phyloP scores from a whole-genome alignment of 2,329 filamentous ascomycete genomes.

The Pseudogymnoascus sp. region DNA sequence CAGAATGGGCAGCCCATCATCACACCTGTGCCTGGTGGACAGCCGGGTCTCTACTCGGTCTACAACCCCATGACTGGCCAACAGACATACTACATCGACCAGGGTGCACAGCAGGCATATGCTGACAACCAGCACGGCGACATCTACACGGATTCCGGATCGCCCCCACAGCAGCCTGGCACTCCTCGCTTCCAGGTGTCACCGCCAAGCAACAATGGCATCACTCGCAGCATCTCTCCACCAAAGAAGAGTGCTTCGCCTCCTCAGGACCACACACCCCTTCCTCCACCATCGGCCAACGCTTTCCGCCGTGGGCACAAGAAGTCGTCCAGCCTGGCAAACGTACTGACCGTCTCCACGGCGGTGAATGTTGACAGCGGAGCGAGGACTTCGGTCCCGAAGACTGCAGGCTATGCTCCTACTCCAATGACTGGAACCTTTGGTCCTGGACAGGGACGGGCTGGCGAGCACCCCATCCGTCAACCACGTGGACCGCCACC shows the following conservation, averaged over 20 bases:
- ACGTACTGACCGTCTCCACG: slow-evolving; percentile 32
- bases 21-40: slow-evolving; percentile 46
- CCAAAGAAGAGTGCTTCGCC: slow-evolving; percentile 63
- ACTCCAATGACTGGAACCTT: slow-evolving; percentile 81
- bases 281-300: slow-evolving; percentile 82
- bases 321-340: slow-evolving; percentile 56
- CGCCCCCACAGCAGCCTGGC: slow-evolving; percentile 45
- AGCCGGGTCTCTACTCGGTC: slow-evolving; percentile 72
- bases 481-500: slow-evolving; percentile 89
- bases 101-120: slow-evolving; percentile 31
- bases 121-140: slow-evolving; percentile 32
- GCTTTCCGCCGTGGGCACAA: slow-evolving; percentile 93
- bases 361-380: slow-evolving; percentile 28
- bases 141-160: slow-evolving; percentile 33
- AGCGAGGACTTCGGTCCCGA: slow-evolving; percentile 60
- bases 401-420: slow-evolving; percentile 70
- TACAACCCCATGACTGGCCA: slow-evolving; percentile 84
- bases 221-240: slow-evolving; percentile 56
- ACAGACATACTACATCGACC: slow-evolving; percentile 61
- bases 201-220: slow-evolving; percentile 54
- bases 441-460: slow-evolving; percentile 84
- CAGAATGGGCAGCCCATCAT: slow-evolving; percentile 39
- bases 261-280: slow-evolving; percentile 60
- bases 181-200: slow-evolving; percentile 76
- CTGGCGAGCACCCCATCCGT: slow-evolving; percentile 87